phyloP scores from a whole-genome alignment of 441 rosid species.

The Gossypium laxum region DNA sequence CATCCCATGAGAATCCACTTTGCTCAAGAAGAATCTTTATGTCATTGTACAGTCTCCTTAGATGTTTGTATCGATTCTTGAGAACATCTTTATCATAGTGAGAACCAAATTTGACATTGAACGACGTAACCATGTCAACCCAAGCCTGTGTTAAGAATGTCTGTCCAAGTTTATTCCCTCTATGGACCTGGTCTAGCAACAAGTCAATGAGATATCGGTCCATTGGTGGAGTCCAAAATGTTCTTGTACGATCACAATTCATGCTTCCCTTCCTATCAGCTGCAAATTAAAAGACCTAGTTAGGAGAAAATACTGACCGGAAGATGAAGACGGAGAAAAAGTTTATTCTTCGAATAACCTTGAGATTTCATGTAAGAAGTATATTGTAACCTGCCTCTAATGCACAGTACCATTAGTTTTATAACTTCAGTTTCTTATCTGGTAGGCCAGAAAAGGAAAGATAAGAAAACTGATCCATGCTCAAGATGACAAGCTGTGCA shows the following conservation, averaged over 20 bases:
- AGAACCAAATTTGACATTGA: conserved; percentile 56
- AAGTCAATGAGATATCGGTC: conserved; percentile 66
- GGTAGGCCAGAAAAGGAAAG: not conserved
- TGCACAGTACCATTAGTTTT: not conserved
- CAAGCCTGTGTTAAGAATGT: conserved; percentile 72
- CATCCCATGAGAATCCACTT: conserved; percentile 75
- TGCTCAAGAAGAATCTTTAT: conserved; percentile 56
- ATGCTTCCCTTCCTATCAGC: conserved; percentile 39
- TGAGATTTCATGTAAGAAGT: conserved; percentile 3
- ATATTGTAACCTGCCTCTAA: not conserved
- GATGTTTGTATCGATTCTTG: conserved; percentile 76
- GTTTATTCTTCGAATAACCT: conserved; percentile 10
- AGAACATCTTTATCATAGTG: conserved; percentile 61
- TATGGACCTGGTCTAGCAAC: conserved; percentile 60
- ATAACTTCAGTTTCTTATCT: not conserved
- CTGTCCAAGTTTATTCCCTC: conserved; percentile 77
- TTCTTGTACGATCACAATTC: conserved; percentile 56
- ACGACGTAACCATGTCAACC: conserved; percentile 52
- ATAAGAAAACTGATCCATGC: not conserved
- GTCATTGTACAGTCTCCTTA: conserved; percentile 67
- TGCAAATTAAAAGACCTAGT: conserved; percentile 17
- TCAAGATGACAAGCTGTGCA: not conserved
- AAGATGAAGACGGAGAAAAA: not conserved
- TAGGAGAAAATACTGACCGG: not conserved
- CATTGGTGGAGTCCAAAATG: conserved; percentile 89